Evolutionary conservation across 148 eudicot genomes (phyloP).

Genomic region (Chenopodium quinoa): DNA sequence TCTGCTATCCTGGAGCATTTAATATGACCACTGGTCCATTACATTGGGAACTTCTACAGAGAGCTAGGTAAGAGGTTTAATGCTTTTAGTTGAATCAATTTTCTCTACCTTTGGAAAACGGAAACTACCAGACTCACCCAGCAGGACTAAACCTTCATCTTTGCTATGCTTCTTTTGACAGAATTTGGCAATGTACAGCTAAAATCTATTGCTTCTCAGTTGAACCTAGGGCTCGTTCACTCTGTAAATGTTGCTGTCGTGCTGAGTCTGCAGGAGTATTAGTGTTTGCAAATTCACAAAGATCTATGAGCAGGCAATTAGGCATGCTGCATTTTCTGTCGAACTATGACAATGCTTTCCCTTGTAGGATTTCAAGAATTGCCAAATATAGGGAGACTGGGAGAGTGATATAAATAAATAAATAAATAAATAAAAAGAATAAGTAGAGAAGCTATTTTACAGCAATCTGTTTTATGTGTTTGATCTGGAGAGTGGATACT

Average conservation of each 20-base stretch:
- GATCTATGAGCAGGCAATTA: too few species aligned
- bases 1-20: slow-evolving; percentile 76
- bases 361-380: neutral
- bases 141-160: neutral
- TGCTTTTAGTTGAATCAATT: neutral
- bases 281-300: too few species aligned
- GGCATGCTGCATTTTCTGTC: neutral
- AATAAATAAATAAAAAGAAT: too few species aligned
- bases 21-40: slow-evolving; percentile 60
- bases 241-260: neutral
- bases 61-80: slow-evolving; percentile 53
- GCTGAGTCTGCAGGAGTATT: neutral
- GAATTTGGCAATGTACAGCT: neutral
- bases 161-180: neutral
- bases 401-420: neutral
- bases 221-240: neutral
- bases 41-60: slow-evolving; percentile 63
- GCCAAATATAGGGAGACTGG: neutral
- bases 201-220: neutral
- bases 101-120: neutral
- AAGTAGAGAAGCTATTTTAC: neutral
- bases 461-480: neutral
- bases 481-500: neutral
- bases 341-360: neutral
- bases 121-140: neutral